Percentiles rank a stretch among this genome's conserved stretches.
Conservation (phyloP, 768 basidiomycete genomes). For the Coprinopsis strossmayeri region DNA sequence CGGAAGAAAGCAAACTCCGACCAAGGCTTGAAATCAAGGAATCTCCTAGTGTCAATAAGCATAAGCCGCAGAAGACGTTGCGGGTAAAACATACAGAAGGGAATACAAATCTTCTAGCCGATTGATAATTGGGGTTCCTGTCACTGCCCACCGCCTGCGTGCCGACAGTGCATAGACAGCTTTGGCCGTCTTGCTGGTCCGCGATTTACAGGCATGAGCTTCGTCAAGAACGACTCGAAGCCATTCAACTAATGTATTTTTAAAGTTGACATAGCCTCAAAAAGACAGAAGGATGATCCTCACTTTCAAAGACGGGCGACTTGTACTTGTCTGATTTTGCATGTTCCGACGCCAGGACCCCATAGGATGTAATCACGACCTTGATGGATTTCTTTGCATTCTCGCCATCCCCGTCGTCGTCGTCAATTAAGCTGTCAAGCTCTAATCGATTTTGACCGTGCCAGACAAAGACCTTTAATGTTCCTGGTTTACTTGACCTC, state of each 20-base stretch:
- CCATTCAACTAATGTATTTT: slow-evolving; percentile 56
- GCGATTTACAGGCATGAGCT: slow-evolving; percentile 91
- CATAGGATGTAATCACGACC: slow-evolving; percentile 90
- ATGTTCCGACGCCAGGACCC: slow-evolving; percentile 85
- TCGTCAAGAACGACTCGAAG: slow-evolving; percentile 84
- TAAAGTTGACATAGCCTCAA: slow-evolving; percentile 4
- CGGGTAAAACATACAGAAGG: slow-evolving; percentile 41
- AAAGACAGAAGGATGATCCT: slow-evolving; percentile 16
- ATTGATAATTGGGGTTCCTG: slow-evolving; percentile 95
- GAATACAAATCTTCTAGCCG: slow-evolving; percentile 89
- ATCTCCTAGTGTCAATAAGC: slow-evolving; percentile 45
- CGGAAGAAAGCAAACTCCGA: slow-evolving; percentile 85
- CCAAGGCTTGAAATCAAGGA: slow-evolving; percentile 75
- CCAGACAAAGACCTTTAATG: slow-evolving; percentile 68
- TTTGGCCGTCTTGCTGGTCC: slow-evolving; percentile 80
- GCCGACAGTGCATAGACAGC: slow-evolving; percentile 83
- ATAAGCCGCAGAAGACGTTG: background rate
- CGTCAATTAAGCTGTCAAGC: slow-evolving; percentile 50
- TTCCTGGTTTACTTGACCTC: slow-evolving; percentile 69
- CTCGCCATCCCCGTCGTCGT: slow-evolving; percentile 38
- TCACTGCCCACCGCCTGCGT: slow-evolving; percentile 84
- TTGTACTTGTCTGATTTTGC: slow-evolving; percentile 41
- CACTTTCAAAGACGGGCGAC: slow-evolving; percentile 70
- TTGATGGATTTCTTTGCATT: slow-evolving; percentile 39
- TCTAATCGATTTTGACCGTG: slow-evolving; percentile 84